These are phyloP conservation scores for Cnidoscolus chayamansa DNA, from an alignment of 441 rosid species.

Conservation along the genomic window DNA sequence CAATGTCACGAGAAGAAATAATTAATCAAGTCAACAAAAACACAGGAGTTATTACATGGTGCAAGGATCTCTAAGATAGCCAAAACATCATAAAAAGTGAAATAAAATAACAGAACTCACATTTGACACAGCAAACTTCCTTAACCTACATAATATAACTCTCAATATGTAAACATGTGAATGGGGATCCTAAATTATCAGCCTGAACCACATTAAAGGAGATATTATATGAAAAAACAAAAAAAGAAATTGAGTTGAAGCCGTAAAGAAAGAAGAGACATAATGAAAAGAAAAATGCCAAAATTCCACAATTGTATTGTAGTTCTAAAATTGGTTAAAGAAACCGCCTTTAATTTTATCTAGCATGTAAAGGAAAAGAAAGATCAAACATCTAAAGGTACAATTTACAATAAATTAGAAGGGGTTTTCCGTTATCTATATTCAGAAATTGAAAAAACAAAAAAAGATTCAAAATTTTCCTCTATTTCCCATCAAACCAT, in stretches of 20 bases:
- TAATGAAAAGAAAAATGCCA: neutral
- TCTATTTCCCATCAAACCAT: neutral
- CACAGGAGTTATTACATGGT: neutral
- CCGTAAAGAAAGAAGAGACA: neutral
- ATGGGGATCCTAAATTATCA: neutral
- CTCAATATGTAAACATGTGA: neutral
- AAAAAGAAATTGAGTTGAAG: neutral
- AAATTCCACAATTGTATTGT: neutral
- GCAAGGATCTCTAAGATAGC: no score
- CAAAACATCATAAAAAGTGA: neutral
- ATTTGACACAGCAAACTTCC: neutral
- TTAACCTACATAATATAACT: neutral
- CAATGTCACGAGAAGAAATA: neutral
- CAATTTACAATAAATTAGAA: neutral
- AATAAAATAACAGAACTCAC: neutral
- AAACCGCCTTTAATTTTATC: neutral
- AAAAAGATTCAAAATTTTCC: neutral
- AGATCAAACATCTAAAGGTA: neutral
- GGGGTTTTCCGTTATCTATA: neutral
- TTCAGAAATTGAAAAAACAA: neutral
- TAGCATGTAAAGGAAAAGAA: neutral
- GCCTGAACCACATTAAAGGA: constrained; percentile 2
- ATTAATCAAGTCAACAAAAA: neutral
- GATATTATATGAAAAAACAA: no score
- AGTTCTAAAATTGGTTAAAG: constrained; percentile 3